Conservation (phyloP, 2,329 filamentous ascomycete genomes). For the Pestalotiopsis sp. region DNA sequence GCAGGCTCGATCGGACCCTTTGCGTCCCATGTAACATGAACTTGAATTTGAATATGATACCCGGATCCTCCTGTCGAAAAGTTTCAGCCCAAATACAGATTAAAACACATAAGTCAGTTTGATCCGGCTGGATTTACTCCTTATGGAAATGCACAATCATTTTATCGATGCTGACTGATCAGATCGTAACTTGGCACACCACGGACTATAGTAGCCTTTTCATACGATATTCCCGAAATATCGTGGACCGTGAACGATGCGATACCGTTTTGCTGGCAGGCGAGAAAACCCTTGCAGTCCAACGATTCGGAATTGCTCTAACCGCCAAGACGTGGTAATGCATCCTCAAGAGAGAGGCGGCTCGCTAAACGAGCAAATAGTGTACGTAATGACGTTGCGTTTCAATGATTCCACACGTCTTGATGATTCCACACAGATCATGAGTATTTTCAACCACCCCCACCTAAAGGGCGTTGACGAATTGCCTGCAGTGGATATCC, state of each 20-base stretch:
- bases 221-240: no score
- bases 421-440: background rate
- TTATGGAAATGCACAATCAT: no score
- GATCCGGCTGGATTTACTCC: background rate
- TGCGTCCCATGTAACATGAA: background rate
- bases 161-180: no score
- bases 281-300: background rate
- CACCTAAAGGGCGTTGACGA: background rate
- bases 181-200: no score
- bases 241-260: no score
- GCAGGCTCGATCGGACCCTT: background rate
- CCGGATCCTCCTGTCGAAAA: background rate
- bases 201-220: no score
- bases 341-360: background rate
- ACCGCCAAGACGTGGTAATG: background rate
- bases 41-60: background rate
- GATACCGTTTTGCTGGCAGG: no score
- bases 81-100: background rate
- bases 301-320: background rate
- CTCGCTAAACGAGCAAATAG: background rate
- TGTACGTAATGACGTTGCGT: background rate
- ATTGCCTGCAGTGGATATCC: slow-evolving; percentile 4
- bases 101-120: background rate
- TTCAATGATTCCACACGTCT: background rate
- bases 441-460: background rate